A percentile compares a stretch with the other conserved stretches of the same genome.
These are phyloP conservation scores for Gossypium rotundifolium DNA, from an alignment of 345 rosid genomes.

Conservation along the genomic window DNA sequence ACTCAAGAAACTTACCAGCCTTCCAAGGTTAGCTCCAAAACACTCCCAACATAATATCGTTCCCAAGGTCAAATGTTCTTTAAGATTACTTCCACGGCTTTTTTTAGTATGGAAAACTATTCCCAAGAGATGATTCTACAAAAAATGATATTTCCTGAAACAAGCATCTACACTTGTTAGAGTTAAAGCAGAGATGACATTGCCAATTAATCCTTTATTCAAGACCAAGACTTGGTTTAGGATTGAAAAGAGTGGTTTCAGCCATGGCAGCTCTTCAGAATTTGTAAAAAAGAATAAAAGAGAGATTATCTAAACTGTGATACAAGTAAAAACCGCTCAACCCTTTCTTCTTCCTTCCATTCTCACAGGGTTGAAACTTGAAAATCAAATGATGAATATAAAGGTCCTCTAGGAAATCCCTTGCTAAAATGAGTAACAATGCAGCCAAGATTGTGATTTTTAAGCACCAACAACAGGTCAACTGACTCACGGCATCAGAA, in stretches of 20 bases:
- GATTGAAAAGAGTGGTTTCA: neutral
- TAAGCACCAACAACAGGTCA: neutral
- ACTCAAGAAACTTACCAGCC: too few species aligned
- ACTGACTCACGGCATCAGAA: neutral
- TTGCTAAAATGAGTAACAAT: neutral
- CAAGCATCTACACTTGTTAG: too few species aligned
- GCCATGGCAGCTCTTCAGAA: neutral
- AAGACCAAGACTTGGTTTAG: too few species aligned
- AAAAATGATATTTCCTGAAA: too few species aligned
- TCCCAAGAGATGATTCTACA: too few species aligned
- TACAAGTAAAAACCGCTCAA: neutral
- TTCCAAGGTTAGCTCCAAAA: too few species aligned
- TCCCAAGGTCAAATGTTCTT: too few species aligned
- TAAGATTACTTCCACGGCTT: too few species aligned
- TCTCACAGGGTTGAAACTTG: neutral
- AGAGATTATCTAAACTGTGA: neutral
- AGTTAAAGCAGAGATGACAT: too few species aligned
- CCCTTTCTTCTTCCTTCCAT: neutral
- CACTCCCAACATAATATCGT: too few species aligned
- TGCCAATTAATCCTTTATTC: too few species aligned
- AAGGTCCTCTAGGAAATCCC: neutral
- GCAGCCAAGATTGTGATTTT: neutral
- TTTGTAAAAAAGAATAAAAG: neutral
- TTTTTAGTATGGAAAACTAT: too few species aligned
- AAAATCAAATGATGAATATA: neutral